Base-by-base conservation (phyloP, 2,329 filamentous ascomycete genomes). In the Dothistroma septosporum region DNA sequence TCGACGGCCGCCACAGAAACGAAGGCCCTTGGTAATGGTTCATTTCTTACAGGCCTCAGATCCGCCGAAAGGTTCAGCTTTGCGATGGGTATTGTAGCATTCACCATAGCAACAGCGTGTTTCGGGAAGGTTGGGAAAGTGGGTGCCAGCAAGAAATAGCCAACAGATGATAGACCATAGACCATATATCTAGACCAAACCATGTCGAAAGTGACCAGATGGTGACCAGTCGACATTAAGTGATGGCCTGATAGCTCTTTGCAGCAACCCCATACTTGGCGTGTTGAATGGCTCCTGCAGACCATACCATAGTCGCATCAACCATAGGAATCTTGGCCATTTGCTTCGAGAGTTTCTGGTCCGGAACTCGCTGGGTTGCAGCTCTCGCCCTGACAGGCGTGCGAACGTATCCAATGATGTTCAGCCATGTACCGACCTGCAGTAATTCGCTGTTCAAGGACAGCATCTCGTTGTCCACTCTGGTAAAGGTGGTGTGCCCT, bases 361-460 rank as follows among this genome's bases (percentile, higher is more conserved):
- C 31, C 8, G 31, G 12, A n/a, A 21, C 16, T 10, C 14, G 11
- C 28, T 35, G 50, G 9, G 50, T 35, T 21, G 50, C 3, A 37
- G 33, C 11, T 41, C 32, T 31, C 44, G 28, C 37, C 37, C 8
- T 41, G 16, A 22, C 46, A 14, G 61, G 55, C n/a, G 62, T 58
- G 21, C 58, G 53, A 12, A 72, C 79, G 73, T 95, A 95, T 6
- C 92, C 93, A 66, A 97, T 84, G 3, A 97, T 82, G 72, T 97
- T 96, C 54, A 97, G 76, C 92, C 92, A 97, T 61, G 88, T 83
- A n/a, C 93, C 93, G 28, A 89, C 77, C 55, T 86, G 82, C 56
- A 89, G 82, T 55, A 89, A 81, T 59, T 87, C 82, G 22, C 82
- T 76, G 21, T 83, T 84, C 60, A 94, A 76, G 10, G 78, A 81